Conservation (phyloP, 2,329 filamentous ascomycete genomes). For the Epichloe aotearoae region DNA sequence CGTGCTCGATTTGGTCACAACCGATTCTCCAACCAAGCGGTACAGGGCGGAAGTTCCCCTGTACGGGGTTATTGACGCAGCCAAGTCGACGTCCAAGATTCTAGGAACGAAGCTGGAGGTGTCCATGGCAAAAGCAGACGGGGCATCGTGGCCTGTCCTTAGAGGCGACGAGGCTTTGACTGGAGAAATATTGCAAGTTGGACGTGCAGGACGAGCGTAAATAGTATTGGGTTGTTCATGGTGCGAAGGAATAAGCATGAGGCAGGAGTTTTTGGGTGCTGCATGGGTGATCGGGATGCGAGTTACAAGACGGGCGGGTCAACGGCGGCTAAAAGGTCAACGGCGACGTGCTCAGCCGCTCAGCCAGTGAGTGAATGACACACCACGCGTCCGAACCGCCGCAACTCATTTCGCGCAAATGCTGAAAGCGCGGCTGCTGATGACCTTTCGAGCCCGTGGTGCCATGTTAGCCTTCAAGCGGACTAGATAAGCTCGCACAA, state of each 20-base stretch:
- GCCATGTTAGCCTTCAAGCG: too few species aligned
- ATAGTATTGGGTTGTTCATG: neutral
- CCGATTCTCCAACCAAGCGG: conserved; percentile 62
- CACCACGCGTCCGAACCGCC: neutral
- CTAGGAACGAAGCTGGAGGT: conserved; percentile 84
- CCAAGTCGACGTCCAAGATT: conserved; percentile 65
- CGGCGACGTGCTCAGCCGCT: neutral
- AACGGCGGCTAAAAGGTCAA: neutral
- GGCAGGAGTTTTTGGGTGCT: neutral
- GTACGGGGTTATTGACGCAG: conserved; percentile 63
- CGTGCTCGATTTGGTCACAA: conserved; percentile 71
- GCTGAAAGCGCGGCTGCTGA: neutral
- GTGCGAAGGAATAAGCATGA: neutral
- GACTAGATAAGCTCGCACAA: neutral
- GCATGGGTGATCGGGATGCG: conserved; percentile 2
- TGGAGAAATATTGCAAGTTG: conserved; percentile 79
- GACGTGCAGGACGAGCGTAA: conserved; percentile 47
- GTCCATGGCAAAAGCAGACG: conserved; percentile 57
- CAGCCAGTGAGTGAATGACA: too few species aligned
- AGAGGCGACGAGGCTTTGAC: conserved; percentile 58
- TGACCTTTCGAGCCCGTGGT: neutral
- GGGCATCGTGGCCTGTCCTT: conserved; percentile 72
- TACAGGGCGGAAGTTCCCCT: conserved; percentile 63
- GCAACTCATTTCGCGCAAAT: neutral
- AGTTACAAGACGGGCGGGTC: neutral